Evolutionary conservation across 352 stramenopile genomes (phyloP), one percentile per base, ranked within the genome.

Genomic region (Peronospora farinosa): DNA sequence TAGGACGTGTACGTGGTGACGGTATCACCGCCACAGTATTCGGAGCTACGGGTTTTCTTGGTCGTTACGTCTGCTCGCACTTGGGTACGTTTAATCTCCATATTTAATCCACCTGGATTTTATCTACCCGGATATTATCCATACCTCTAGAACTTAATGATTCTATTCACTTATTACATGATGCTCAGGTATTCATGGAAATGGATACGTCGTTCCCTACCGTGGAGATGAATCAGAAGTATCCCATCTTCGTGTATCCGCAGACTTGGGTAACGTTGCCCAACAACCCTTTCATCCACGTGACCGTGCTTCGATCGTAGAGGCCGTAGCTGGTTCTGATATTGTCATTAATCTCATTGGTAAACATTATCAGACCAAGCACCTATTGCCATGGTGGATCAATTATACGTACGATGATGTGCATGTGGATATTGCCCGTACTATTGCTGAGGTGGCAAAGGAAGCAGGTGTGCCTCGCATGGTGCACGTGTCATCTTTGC

Each of bases 311-410:
- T 95, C 85, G 40, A 97, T 99, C 43, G 70, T 78, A 33, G 72
- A 96, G 32, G 80, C 92, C 1, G 90, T 98, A 33, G 64, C 84
- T 23, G 88, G 94, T 69, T 90, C 86, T 28, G 94, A 98, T 57
- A 74, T 98, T 54, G 96, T 98, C 30, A 92, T 99, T 62, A 99
- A 98, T 71, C 55, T 98, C 9, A 86, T 98, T 44, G 96, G 95
- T 40, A 98, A 98, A 63, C 79, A 98, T 70, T 98, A 98, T 68
- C 92, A 98, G 70, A 98, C 95, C 28, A 96, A 96, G 73, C 84
- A 97, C 65, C 67, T 97, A 2, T 66, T 97, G 33, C 86, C 87
- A 17, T 93, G 79, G 82, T 93, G 84, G 79, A 95, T 94, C 83
- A 90, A 98, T 73, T 98, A 95, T 68, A 89, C 80, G 53, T 97